Evolutionary conservation across 805 yeast species (phyloP).

Genomic region (Nakazawaea ambrosiae): DNA sequence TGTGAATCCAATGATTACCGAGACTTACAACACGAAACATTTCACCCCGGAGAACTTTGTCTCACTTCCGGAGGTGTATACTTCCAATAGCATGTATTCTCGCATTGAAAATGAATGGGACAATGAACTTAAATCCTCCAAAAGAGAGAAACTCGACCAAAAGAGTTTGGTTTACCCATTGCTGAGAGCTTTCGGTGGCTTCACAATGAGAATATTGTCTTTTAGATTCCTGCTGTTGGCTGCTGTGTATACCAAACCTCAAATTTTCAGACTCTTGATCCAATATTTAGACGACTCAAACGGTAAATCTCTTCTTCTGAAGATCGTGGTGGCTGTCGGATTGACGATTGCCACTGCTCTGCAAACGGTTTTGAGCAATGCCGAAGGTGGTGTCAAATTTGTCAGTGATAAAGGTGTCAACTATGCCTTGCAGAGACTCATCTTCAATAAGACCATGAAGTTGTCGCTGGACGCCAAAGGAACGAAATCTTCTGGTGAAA

Average conservation of each 20-base stretch:
- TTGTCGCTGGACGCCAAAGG: conserved; percentile 52
- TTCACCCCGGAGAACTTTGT: background rate
- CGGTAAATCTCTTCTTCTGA: conserved; percentile 35
- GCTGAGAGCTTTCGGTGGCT: too few species aligned
- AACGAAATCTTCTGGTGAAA: conserved; percentile 55
- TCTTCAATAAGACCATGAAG: conserved; percentile 53
- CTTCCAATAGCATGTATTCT: background rate
- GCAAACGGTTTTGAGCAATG: conserved; percentile 53
- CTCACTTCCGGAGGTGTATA: conserved; percentile 18
- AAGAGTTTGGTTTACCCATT: too few species aligned
- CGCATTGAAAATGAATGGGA: too few species aligned
- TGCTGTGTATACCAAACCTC: conserved; percentile 36
- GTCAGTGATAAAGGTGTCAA: too few species aligned
- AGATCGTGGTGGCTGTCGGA: conserved; percentile 45
- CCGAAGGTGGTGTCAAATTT: too few species aligned
- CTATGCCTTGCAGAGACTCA: too few species aligned
- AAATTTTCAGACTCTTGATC: conserved; percentile 34
- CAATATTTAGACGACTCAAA: conserved; percentile 25
- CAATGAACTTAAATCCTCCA: too few species aligned
- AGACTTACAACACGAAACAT: conserved; percentile 40
- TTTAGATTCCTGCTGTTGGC: background rate
- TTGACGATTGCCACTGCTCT: conserved; percentile 49
- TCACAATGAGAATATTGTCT: background rate
- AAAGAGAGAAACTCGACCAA: too few species aligned
- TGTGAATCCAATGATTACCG: conserved; percentile 82